Conservation (phyloP, 2,329 filamentous ascomycete species). For the Sarocladium strictum region DNA sequence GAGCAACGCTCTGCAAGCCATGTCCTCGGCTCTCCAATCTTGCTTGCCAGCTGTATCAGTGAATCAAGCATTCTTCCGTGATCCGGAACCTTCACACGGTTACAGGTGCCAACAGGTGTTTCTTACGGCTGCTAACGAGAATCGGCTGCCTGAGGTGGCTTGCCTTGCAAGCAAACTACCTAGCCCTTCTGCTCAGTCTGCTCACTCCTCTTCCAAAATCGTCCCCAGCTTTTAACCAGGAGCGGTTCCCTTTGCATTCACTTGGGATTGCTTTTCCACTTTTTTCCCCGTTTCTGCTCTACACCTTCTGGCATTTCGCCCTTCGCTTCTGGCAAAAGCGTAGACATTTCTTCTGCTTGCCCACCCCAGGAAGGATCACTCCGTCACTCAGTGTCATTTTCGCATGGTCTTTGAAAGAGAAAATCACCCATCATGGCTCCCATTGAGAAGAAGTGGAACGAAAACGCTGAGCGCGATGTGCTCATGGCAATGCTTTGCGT, state of each 20-base stretch:
- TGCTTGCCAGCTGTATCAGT: too few relatives aligned
- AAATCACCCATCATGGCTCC: background rate
- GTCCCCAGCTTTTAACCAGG: background rate
- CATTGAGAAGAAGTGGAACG: constrained; percentile 31
- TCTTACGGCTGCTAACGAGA: background rate
- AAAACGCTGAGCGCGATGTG: constrained; percentile 30
- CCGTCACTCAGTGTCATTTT: too few relatives aligned
- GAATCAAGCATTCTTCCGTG: too few relatives aligned
- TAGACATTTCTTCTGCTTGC: too few relatives aligned
- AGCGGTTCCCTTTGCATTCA: background rate
- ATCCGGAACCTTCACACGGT: background rate
- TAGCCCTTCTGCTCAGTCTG: background rate
- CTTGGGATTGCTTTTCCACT: background rate
- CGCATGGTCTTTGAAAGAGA: background rate
- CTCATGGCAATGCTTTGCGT: constrained; percentile 28
- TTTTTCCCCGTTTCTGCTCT: background rate
- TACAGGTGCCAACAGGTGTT: background rate
- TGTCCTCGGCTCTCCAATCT: too few relatives aligned
- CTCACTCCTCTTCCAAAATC: background rate
- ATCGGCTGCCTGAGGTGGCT: background rate
- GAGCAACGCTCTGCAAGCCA: too few relatives aligned
- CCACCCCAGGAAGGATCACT: too few relatives aligned
- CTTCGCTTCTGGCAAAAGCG: background rate
- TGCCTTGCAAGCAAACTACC: background rate
- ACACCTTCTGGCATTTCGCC: background rate